Percentiles rank a stretch among this genome's conserved stretches.
These are phyloP conservation scores for Tagetes patula DNA, from an alignment of 129 eudicot species.

Conservation along the genomic window DNA sequence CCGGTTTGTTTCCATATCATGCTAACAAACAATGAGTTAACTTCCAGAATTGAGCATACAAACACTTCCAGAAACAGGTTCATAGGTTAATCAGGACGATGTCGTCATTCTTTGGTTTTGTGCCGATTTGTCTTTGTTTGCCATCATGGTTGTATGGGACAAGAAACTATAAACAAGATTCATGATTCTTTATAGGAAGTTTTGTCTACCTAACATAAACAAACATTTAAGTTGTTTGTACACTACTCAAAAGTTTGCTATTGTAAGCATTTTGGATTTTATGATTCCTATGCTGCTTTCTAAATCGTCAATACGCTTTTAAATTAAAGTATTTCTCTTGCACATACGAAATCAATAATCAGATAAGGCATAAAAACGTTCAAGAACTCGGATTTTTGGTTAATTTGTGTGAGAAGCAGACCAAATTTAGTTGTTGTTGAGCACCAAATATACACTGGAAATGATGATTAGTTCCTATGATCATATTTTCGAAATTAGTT, in stretches of 20 bases:
- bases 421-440: too few species aligned
- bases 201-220: neutral
- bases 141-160: neutral
- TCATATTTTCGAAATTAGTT: too few species aligned
- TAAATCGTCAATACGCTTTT: too few species aligned
- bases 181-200: constrained; percentile 5
- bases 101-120: constrained; percentile 5
- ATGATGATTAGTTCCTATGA: too few species aligned
- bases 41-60: neutral
- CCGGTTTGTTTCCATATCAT: neutral
- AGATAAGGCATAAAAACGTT: too few species aligned
- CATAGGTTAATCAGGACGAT: constrained; percentile 24
- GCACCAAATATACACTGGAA: too few species aligned
- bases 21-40: constrained; percentile 1
- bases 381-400: too few species aligned
- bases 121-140: constrained; percentile 6
- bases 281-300: too few species aligned
- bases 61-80: neutral
- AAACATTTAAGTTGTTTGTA: neutral
- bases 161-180: constrained; percentile 3
- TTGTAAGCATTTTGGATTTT: neutral
- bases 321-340: too few species aligned
- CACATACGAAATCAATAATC: too few species aligned
- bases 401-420: too few species aligned
- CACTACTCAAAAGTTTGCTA: neutral